Base-by-base conservation (phyloP, 306 rosid genomes). In the Dalbergia cultrata region DNA sequence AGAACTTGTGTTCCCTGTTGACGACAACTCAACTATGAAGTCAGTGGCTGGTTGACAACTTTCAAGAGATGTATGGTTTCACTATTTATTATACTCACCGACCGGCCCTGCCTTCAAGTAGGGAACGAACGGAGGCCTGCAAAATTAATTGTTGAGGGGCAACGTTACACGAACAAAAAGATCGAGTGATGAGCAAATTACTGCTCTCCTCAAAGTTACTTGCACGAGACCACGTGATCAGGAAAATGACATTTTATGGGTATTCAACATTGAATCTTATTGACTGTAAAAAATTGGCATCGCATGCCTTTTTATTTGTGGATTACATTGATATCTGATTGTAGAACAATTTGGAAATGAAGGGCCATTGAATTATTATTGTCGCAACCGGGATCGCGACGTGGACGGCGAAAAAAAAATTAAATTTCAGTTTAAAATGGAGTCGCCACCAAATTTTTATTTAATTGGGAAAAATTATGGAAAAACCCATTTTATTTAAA, bases 71-170 rank as follows among this genome's bases (percentile, higher is more conserved):
- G 97, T 94, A 94, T 83, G 98, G 94, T 56, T 94, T 92, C 90
- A 89, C 92, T 54, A 94, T 94, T 87, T 92, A 94, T 75, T 84
- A 88, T 7, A 84, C 90, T 64, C 98, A 94, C 82, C 98, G 90
- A 81, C 2, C 31, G 31, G 2, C 98, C 97, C 71, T 94, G 98
- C 78, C 97, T 92, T 83, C 98, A 94, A 94, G 98, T 94, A 9
- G 98, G 98, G 78, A 92, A 94, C 74, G 97, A 92, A 82, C 90
- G 89, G 86, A 94, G 98, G 98, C 98, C 60, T 94, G 98, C 89
- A 94, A 94, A 92, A 94, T 26, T 1, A 26, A 26, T 94, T 88
- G 98, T 94, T 43, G 98, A 89, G 87, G 98, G 98, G 50, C 97
- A 94, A 75, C 86, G 97, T 34, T 94, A 94, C 84, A 92, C 97